A percentile compares a stretch with the other conserved stretches of the same genome.
Conservation (phyloP, 139 green algal genomes). For the Micractinium conductrix region DNA sequence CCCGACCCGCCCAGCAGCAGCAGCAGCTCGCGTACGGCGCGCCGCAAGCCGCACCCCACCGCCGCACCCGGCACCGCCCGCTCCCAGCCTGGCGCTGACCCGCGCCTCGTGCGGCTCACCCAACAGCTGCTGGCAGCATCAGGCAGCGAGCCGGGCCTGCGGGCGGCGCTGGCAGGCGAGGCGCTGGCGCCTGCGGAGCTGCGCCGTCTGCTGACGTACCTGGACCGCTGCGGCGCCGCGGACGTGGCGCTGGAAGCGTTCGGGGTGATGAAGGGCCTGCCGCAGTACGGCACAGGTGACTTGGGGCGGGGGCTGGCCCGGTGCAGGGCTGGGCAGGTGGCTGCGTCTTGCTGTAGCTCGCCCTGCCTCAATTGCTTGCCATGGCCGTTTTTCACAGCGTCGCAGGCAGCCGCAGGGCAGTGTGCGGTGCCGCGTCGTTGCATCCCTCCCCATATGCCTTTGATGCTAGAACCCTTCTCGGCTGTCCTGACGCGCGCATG, state of each 20-base stretch:
- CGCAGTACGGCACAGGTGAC: neutral
- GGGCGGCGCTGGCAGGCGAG: conserved; percentile 13
- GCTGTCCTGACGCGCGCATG: too few species aligned
- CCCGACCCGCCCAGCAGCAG: neutral
- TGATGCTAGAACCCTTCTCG: too few species aligned
- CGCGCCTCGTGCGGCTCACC: conserved; percentile 21
- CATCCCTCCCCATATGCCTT: neutral
- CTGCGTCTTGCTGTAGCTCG: neutral
- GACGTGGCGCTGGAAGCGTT: conserved; percentile 35
- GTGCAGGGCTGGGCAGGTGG: too few species aligned
- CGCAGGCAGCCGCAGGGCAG: neutral
- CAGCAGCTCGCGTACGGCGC: neutral
- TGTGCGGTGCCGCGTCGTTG: too few species aligned
- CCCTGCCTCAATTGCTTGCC: neutral
- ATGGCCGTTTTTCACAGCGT: neutral
- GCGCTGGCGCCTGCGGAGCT: neutral
- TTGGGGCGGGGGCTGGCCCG: neutral
- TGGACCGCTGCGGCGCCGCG: conserved; percentile 26
- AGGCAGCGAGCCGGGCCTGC: neutral
- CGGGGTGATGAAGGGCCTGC: conserved; percentile 6
- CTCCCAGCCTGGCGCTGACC: conserved; percentile 2
- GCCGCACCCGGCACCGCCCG: conserved; percentile 7
- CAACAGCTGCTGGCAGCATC: conserved; percentile 8
- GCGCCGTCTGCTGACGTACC: conserved; percentile 33
- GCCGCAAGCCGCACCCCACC: neutral